Evolutionary conservation across 2,329 filamentous ascomycete genomes (phyloP).

Genomic region (Fusarium nygamai): DNA sequence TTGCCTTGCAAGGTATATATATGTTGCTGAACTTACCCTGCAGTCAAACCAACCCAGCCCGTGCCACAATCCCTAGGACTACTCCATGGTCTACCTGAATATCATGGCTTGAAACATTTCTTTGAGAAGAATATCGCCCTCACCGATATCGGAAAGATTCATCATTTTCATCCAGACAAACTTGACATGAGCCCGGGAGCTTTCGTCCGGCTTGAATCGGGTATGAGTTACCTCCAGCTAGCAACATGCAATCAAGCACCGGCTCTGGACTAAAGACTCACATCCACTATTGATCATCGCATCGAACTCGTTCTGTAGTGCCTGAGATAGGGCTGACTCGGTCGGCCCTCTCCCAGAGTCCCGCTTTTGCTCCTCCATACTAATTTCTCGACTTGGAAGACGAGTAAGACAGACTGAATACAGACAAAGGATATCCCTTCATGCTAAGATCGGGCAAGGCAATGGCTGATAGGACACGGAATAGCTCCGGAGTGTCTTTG

Average conservation of each 20-base stretch:
- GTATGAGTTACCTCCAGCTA: not conserved
- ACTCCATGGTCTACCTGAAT: not conserved
- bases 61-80: not conserved
- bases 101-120: not conserved
- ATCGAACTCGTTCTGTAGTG: not conserved
- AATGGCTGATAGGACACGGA: not conserved
- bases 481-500: not conserved
- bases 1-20: not conserved
- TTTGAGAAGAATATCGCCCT: not conserved
- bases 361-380: not conserved
- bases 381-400: not conserved
- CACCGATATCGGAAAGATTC: not conserved
- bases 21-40: not conserved
- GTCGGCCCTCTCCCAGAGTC: not conserved
- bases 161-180: not conserved
- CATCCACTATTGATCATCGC: not conserved
- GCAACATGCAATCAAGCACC: not conserved
- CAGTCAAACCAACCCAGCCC: not conserved
- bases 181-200: not conserved
- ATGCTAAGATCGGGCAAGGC: not conserved
- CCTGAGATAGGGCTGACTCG: constrained; percentile 24
- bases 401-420: not conserved
- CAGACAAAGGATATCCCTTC: not conserved
- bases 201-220: not conserved
- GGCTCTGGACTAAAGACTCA: not conserved